Evolutionary conservation across 129 eudicot species (phyloP), one percentile per base, ranked within the genome.

Genomic region (Scalesia atractyloides): DNA sequence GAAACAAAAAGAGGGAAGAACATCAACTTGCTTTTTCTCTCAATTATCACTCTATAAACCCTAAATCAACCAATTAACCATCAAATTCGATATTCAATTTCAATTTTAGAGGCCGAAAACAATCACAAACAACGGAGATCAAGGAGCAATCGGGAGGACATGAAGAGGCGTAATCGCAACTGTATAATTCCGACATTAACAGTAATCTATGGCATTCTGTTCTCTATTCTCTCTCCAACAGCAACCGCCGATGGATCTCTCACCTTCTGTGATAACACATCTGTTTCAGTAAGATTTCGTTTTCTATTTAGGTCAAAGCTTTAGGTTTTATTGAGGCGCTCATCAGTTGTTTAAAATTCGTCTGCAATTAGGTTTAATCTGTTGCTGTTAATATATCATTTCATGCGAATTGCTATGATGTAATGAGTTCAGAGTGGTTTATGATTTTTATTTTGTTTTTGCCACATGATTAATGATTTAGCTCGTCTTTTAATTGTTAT

Each of bases 191-290:
- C 78, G 64, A 51, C 18, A 64, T 74, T 47, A 14, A 14, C 37
- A 49, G 26, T 74, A 22, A 64, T 74, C 64, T 64, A 62, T 17
- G 70, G 63, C 70, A 4, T 63, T 52, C 51, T 74, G 54, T 74
- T 74, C 72, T 74, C 52, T 11, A 19, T 64, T 50, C 64, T 49
- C 7, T 74, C 72, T 49, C 53, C 63, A 64, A 75, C 78, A 64
- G 67, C 78, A 78, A 64, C 18, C 54, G 82, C 77, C 18, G 77
- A 74, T 22, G 82, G 73, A 78, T 78, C 82, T 70, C 66, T 77
- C 71, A 77, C 72, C 48, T 78, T 76, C 64, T 78, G 82, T 63
- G 71, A 76, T 58, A 60, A 76, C 74, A 68, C 18, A 18, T 76
- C 80, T 57, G 74, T 76, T 17, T 51, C 80, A 67, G 80, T 72